A percentile compares a stretch with the other conserved stretches of the same genome.
Conservation (phyloP, 306 rosid species). For the apple (Malus domestica) region ASM211411v1 NC_041801.1:6567001-6567500, state of each 20-base stretch:
- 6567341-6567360: constrained; percentile 24
- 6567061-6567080: constrained; percentile 6
- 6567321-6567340: constrained; percentile 1
- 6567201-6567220: not conserved
- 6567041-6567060: constrained; percentile 4
- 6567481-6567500: not conserved
- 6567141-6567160: not conserved
- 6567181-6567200: not conserved
- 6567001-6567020: constrained; percentile 35
- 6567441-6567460: constrained; percentile 10
- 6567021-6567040: constrained; percentile 35
- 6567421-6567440: constrained; percentile 11
- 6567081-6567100: constrained; percentile 5
- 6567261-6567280: constrained; percentile 23
- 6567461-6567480: not conserved
- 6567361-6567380: constrained; percentile 35
- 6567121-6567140: not conserved
- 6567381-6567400: constrained; percentile 14
- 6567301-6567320: not conserved
- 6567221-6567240: not conserved
- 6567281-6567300: not conserved
- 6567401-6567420: constrained; percentile 16
- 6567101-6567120: not conserved
- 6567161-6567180: not conserved
- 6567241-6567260: constrained; percentile 6